Evolutionary conservation across 163 green algal species (phyloP).

Genomic region (Volvox carteri): DNA sequence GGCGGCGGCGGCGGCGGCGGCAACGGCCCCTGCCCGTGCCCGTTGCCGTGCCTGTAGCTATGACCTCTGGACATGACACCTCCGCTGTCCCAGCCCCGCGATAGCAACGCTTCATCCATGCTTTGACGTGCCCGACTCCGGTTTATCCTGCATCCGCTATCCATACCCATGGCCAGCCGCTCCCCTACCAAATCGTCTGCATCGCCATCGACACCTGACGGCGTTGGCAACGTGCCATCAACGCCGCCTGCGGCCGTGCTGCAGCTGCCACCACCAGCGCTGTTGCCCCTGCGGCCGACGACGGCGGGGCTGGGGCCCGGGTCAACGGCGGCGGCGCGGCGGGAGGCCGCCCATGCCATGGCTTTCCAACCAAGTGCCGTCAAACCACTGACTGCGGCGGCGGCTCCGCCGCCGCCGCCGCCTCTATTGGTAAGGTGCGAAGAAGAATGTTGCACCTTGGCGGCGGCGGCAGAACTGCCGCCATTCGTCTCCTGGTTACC

Average conservation of each 20-base stretch:
- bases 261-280: neutral
- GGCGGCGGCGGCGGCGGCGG: neutral
- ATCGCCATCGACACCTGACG: conserved; percentile 33
- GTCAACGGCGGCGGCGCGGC: neutral
- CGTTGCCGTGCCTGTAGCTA: neutral
- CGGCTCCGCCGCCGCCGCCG: neutral
- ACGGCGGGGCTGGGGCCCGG: neutral
- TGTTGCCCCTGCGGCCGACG: neutral
- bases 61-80: no score
- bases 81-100: no score
- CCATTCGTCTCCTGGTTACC: neutral
- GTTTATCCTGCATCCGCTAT: neutral
- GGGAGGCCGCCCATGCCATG: neutral
- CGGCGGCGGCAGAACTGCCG: neutral
- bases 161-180: conserved; percentile 27
- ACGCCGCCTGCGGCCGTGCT: neutral
- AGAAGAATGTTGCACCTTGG: neutral
- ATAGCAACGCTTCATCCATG: neutral
- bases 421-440: neutral
- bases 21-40: neutral
- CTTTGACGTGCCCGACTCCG: neutral
- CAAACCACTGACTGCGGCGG: neutral
- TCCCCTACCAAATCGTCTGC: conserved; percentile 49
- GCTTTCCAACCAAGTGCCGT: conserved; percentile 4
- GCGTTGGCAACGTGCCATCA: neutral